These are phyloP conservation scores for Phoma sp. DNA, from an alignment of 2,329 filamentous ascomycete genomes.

Conservation along the genomic window DNA sequence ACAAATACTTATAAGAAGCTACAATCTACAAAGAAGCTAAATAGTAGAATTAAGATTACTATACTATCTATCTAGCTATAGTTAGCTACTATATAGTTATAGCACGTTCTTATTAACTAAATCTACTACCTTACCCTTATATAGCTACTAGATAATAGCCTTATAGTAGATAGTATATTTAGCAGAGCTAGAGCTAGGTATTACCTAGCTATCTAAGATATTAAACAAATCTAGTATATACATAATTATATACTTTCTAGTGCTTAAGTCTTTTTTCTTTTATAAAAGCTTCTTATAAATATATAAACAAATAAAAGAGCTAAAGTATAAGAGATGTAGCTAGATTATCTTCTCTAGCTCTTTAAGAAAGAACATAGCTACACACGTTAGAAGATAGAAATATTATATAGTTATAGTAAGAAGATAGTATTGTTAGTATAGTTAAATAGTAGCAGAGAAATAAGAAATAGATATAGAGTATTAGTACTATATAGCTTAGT, in stretches of 20 bases:
- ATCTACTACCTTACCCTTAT: constrained; percentile 95
- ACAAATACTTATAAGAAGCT: constrained; percentile 81
- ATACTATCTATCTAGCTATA: constrained; percentile 81
- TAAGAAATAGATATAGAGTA: constrained; percentile 15
- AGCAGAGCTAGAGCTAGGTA: constrained; percentile 88
- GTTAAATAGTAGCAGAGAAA: constrained; percentile 14
- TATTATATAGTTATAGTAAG: constrained; percentile 10
- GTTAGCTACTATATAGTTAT: constrained; percentile 29
- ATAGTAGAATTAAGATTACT: constrained; percentile 86
- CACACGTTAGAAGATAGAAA: constrained; percentile 13
- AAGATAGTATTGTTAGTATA: constrained; percentile 23
- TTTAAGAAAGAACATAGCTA: constrained; percentile 94
- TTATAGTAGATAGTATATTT: constrained; percentile 96
- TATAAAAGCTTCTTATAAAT: constrained; percentile 87
- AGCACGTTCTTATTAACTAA: constrained; percentile 1
- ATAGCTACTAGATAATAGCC: constrained; percentile 96
- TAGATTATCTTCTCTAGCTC: constrained; percentile 94
- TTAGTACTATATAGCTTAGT: constrained; percentile 34
- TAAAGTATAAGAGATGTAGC: constrained; percentile 96
- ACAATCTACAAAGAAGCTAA: constrained; percentile 98
- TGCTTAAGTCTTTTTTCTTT: constrained; percentile 94
- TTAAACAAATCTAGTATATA: constrained; percentile 97
- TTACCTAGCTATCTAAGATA: constrained; percentile 89
- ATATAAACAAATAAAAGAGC: constrained; percentile 88
- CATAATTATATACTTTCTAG: constrained; percentile 96